Evolutionary conservation across 371 early-diverging fungal genomes (phyloP).

Genomic region (Mortierella sp.): DNA sequence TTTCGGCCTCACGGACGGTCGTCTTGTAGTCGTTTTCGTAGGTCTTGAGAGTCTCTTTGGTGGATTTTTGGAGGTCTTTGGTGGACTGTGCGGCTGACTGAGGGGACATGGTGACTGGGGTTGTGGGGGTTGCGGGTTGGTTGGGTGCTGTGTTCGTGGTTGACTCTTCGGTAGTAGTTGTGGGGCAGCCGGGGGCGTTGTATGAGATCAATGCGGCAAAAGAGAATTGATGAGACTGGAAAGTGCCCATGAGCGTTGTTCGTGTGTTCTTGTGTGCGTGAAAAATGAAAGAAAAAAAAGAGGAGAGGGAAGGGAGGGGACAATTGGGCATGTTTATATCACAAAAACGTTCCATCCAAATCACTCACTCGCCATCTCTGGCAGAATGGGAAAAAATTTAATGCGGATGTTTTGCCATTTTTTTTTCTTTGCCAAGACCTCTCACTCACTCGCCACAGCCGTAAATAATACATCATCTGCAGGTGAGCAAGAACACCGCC

Average conservation of each 20-base stretch:
- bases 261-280: too few species aligned
- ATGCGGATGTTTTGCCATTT: neutral
- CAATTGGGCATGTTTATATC: too few species aligned
- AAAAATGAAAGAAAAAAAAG: neutral
- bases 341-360: too few species aligned
- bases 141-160: neutral
- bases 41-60: constrained; percentile 32
- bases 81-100: neutral
- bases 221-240: neutral
- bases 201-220: neutral
- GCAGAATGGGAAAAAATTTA: too few species aligned
- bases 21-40: constrained; percentile 35
- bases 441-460: neutral
- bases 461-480: neutral
- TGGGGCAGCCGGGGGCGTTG: neutral
- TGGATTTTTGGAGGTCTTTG: constrained; percentile 26
- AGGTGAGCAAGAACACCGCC: too few species aligned
- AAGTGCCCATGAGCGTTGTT: neutral
- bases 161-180: neutral
- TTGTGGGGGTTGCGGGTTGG: neutral
- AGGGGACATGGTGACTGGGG: neutral
- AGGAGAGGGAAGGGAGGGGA: too few species aligned
- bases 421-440: neutral
- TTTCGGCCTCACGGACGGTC: constrained; percentile 38
- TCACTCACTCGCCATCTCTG: too few species aligned